Conservation (phyloP, 805 yeast genomes). For the Starmerella etchellsii region DNA sequence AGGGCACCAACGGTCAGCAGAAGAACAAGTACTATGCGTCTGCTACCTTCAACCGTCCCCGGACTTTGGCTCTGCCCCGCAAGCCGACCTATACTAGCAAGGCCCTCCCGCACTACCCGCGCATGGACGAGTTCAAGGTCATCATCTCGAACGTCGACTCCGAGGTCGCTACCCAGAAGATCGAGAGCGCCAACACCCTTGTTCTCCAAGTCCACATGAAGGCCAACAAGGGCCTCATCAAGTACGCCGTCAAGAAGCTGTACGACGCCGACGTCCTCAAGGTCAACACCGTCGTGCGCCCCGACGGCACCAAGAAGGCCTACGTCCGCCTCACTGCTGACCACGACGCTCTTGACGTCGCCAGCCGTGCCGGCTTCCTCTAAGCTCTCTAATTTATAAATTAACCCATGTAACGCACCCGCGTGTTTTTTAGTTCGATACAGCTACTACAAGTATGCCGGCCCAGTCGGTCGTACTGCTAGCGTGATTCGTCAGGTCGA, state of each 20-base stretch:
- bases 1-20: conserved; percentile 90
- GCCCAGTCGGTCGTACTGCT: too few species aligned
- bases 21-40: conserved; percentile 85
- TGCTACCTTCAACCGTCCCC: conserved; percentile 94
- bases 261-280: conserved; percentile 89
- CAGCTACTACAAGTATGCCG: too few species aligned
- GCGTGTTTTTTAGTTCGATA: too few species aligned
- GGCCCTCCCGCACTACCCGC: conserved; percentile 94
- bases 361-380: conserved; percentile 99
- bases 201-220: conserved; percentile 96
- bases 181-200: conserved; percentile 97
- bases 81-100: conserved; percentile 89
- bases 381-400: conserved; percentile 32
- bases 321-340: conserved; percentile 98
- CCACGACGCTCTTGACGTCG: conserved; percentile 98
- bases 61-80: conserved; percentile 89
- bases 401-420: too few species aligned
- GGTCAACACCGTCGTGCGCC: conserved; percentile 95
- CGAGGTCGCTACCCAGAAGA: conserved; percentile 98
- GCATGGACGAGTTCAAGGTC: conserved; percentile 91
- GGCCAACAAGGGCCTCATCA: conserved; percentile 98
- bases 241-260: conserved; percentile 94
- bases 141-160: conserved; percentile 91
- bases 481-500: too few species aligned
- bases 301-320: conserved; percentile 99